Evolutionary conservation across 768 basidiomycete genomes (phyloP), one percentile per base, ranked within the genome.

Genomic region (Phaffia australis): DNA sequence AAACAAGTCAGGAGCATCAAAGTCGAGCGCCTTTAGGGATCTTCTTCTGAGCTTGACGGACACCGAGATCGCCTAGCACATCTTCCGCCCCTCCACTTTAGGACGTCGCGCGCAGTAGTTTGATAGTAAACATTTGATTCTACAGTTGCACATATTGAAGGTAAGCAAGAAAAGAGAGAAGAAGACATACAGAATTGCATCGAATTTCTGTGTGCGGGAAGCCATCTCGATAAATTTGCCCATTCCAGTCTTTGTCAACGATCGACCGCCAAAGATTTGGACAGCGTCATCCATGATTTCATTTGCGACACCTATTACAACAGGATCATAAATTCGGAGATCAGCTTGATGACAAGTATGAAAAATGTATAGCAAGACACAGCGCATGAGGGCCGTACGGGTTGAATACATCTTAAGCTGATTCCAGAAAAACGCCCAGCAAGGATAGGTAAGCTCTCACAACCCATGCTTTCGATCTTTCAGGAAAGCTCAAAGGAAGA

Each of bases 201-300:
- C 60, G 56, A 67, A 67, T 30, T 54, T 54, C 47, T 67, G 65
- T 8, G 52, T 49, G 11, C 60, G 56, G 5, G 55, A 30, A 72
- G 75, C 75, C 63, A 70, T 70, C 70, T 76, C 76, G 32, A 77
- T 72, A 54, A 72, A 67, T 63, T 73, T 73, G 60, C 75, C 74
- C 74, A 76, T 70, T 70, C 46, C 71, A 42, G 35, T 55, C 74
- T 81, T 81, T 30, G 90, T 90, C 67, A 92, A 83, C 57, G 87
- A 89, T 64, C 65, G 60, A 50, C 69, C 73, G 46, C 69, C 70
- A 60, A 71, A 69, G 69, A 72, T 66, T 67, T 77, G 76, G 51
- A 90, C 87, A 21, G 89, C 88, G 71, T 91, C 89, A 66, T 82
- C 81, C 19, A 88, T 86, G 21, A 88, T 88, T 49, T 87, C 85